Base-by-base conservation (phyloP, 768 basidiomycete genomes). In the Termitomyces sp. region DNA sequence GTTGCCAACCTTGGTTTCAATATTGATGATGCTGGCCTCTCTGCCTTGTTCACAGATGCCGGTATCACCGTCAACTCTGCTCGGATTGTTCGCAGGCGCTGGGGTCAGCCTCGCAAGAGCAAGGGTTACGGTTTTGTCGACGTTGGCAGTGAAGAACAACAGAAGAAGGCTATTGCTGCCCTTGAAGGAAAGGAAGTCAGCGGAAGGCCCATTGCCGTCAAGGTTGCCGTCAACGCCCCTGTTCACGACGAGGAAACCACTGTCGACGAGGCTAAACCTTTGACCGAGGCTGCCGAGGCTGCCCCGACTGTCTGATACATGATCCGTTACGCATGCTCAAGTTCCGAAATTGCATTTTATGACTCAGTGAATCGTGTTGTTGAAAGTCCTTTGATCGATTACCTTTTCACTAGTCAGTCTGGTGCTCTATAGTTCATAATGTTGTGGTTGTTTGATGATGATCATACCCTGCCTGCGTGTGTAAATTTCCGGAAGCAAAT, bases 81-180 rank as follows among this genome's bases (percentile, higher is more conserved):
- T 61, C 91, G 91, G 64, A 90, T 99, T 63, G 93, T 98, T 66
- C 86, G 87, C 70, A 82, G 88, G 69, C 85, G 87, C 67, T 93
- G 84, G 81, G 93, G 92, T 4, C 83, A 84, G 45, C 88, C 89
- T 68, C 84, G 89, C 72, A 90, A 86, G 74, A 93, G 90, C 82
- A 96, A 96, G 76, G 96, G 96, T 58, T 98, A 95, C 73, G 96
- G 94, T 54, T 99, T 99, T 69, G 96, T 99, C 69, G 95, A 98
- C 66, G 93, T 97, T 62, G 93, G 90, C 61, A 78, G 78, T 65
- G 88, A 94, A 73, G 90, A 86, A 66, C 87, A 95, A 74, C 96
- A 99, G 78, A 73, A 87, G 72, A 93, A 94, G 78, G 96, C 94
- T 55, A 89, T 99, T 62, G 85, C 85, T 58, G 84, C 85, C 64